Evolutionary conservation across 2,329 filamentous ascomycete genomes (phyloP).

Genomic region (Phialophora macrospora): DNA sequence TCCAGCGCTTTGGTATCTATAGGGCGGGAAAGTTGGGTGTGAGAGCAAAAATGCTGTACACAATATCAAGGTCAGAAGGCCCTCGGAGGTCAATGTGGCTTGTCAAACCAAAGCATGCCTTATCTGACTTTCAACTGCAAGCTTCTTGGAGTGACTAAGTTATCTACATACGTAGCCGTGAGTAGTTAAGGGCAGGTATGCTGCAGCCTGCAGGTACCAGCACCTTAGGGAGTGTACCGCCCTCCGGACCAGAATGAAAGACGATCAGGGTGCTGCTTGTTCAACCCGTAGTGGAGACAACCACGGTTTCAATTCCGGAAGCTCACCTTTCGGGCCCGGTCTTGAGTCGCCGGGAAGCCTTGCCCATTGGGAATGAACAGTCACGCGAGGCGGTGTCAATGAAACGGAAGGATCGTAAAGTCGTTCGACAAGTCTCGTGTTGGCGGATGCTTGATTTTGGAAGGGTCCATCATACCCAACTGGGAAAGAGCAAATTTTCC

Average conservation of each 20-base stretch:
- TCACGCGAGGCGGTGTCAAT: neutral
- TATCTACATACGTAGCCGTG: neutral
- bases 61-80: neutral
- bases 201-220: neutral
- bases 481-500: neutral
- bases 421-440: slow-evolving; percentile 1
- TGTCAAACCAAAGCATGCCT: neutral
- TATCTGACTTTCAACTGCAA: neutral
- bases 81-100: neutral
- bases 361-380: neutral
- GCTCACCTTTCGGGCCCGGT: neutral
- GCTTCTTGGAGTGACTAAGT: neutral
- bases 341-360: neutral
- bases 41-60: neutral
- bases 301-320: neutral
- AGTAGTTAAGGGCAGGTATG: neutral
- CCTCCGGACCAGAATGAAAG: neutral
- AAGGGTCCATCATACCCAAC: slow-evolving; percentile 4
- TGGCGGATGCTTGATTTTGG: neutral
- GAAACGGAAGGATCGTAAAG: neutral
- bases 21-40: slow-evolving; percentile 2
- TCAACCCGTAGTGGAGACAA: neutral
- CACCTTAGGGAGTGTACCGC: neutral
- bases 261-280: neutral
- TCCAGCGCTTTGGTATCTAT: neutral